Evolutionary conservation across 2,329 filamentous ascomycete genomes (phyloP), one percentile per base, ranked within the genome.

Genomic region (Aspergillus sp.): DNA sequence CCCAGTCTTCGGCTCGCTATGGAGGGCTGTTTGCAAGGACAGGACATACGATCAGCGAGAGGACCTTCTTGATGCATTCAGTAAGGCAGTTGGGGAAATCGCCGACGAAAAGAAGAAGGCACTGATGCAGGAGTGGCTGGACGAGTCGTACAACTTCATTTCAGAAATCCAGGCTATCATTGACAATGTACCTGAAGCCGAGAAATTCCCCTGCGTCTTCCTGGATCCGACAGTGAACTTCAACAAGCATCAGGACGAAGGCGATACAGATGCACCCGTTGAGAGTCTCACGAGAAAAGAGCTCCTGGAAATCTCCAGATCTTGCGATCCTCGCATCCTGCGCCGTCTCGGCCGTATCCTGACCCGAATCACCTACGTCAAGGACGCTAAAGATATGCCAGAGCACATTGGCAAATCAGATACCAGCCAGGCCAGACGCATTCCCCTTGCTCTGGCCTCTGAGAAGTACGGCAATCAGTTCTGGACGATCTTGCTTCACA

Each of bases 231-330:
- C 81, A 0, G 66, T 79, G 23, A 66, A 68, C 17, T 79, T 80
- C 55, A 53, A 1, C 17, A 52, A n/a, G 56, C 63, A 8, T 37
- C 35, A 5, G 14, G 35, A n/a, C 8, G 4, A 37, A n/a, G 3
- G 7, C n/a, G 14, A 6, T 7, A n/a, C 35, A 31, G 27, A 31
- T 0, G 64, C 66, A 0, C 12, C 14, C 6, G 1, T 19, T n/a
- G 14, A 33, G 3, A 33, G 65, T 57, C 4, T 66, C 64, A 37
- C 14, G 4, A 3, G 65, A 65, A 1, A 59, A 62, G 80, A 83
- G 50, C 73, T 83, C 11, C 70, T 83, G 1, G 81, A 83, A 55
- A 82, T 84, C 57, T 78, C 79, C 7, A 72, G 81, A 12, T 83
- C 80, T 0, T 84, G 81, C 63, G 76, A 83, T 51, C 71, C 76